Evolutionary conservation across 352 stramenopile species (phyloP), one percentile per base, ranked within the genome.

Genomic region (Globisporangium abappressorium): DNA sequence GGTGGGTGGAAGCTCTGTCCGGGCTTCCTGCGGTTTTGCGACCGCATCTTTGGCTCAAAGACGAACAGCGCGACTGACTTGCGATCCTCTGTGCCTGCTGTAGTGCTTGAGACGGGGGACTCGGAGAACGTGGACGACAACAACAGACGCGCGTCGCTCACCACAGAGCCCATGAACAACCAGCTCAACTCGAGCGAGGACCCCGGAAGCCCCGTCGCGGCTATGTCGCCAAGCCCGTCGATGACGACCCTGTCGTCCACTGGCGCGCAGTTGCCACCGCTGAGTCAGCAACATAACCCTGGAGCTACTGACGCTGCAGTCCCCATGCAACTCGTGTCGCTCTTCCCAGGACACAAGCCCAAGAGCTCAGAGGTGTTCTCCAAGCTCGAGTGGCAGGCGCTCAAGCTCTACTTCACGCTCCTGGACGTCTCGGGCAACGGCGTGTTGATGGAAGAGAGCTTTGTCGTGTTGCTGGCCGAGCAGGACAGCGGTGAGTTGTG

Each of bases 401-500:
- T 94, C 38, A 91, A 90, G 64, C 73, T 94, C 33, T 91, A 80
- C 28, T 94, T 91, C 64, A 78, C 72, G 22, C 73, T 93, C 8
- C 72, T 93, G 34, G 86, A 92, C 63, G 71, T 92, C 47, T 80
- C 85, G 54, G 83, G 81, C 68, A 88, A 70, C 64, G 82, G 83
- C 30, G 80, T 93, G 54, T 62, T 94, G 36, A 82, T 89, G 65
- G 84, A 94, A 71, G 86, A 94, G 62, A 91, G 86, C 68, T 91
- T 94, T 70, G 82, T 89, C 36, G 80, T 92, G 30, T 77, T 94
- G 53, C 77, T 94, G 11, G 82, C 82, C 33, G 87, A 94, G 59
- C 87, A 94, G 70, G 84, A 94, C 69, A 87, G 75, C 46, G 86
- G 86, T 94, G 74, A 64, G 78, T 79, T 94, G 74, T 62, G 78